These are phyloP conservation scores for Nakazawaea ishiwadae DNA, from an alignment of 805 yeast genomes.

Conservation along the genomic window DNA sequence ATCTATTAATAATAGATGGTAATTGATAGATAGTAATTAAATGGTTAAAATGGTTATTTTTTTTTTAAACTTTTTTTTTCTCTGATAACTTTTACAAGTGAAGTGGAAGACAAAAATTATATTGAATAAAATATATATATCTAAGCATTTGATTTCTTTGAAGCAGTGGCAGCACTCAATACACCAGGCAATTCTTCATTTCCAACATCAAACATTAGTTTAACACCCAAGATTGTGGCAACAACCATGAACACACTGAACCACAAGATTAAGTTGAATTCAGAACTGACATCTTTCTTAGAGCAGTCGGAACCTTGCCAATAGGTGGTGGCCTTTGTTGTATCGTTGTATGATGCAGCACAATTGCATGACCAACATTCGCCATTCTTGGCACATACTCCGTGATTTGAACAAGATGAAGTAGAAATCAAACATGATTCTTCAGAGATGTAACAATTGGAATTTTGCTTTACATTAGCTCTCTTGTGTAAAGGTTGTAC, in stretches of 20 bases:
- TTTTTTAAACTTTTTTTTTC: too few species aligned
- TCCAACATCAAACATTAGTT: conserved; percentile 50
- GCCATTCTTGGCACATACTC: conserved; percentile 38
- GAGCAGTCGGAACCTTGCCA: conserved; percentile 61
- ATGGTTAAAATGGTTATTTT: too few species aligned
- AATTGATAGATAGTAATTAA: too few species aligned
- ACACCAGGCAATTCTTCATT: conserved; percentile 65
- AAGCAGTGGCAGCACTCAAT: conserved; percentile 51
- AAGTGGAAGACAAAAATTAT: background rate
- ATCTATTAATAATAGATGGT: too few species aligned
- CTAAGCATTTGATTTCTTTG: conserved; percentile 32
- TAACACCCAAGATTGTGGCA: conserved; percentile 45
- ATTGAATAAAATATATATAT: too few species aligned
- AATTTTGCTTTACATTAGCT: conserved; percentile 3
- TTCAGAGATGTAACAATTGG: conserved; percentile 35
- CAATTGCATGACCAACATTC: conserved; percentile 50
- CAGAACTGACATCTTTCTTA: conserved; percentile 62
- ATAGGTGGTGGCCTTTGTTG: conserved; percentile 38
- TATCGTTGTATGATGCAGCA: conserved; percentile 36
- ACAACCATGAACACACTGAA: conserved; percentile 44
- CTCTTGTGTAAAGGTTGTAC: conserved; percentile 4
- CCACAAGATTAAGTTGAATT: conserved; percentile 70
- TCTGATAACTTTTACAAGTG: too few species aligned
- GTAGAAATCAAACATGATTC: conserved; percentile 44
- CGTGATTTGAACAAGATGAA: conserved; percentile 48